A percentile compares a stretch with the other conserved stretches of the same genome.
These are phyloP conservation scores for Globisporangium spinosum DNA, from an alignment of 352 stramenopile genomes.

Conservation along the genomic window DNA sequence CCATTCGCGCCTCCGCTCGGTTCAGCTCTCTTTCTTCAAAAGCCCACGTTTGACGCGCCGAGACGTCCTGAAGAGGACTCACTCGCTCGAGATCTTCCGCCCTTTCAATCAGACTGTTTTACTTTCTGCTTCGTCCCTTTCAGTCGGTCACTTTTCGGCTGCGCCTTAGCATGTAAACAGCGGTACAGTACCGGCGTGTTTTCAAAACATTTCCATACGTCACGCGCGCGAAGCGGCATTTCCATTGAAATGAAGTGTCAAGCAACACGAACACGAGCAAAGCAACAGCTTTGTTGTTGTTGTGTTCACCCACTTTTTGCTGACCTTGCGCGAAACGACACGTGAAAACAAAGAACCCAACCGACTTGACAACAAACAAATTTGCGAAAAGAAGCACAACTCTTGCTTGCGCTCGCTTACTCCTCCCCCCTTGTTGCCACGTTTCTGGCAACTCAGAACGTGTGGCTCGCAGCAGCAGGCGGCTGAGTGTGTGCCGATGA, in stretches of 20 bases:
- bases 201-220: conserved; percentile 1
- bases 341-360: neutral
- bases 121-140: conserved; percentile 5
- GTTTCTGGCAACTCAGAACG: conserved; percentile 9
- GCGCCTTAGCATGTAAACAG: conserved; percentile 1
- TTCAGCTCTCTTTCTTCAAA: conserved; percentile 4
- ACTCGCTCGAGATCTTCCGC: conserved; percentile 2
- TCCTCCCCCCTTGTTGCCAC: conserved; percentile 5
- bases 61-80: neutral
- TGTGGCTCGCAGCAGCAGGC: conserved; percentile 3
- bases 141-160: neutral
- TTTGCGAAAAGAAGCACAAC: neutral
- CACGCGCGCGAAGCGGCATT: neutral
- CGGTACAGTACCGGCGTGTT: neutral
- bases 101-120: neutral
- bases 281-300: neutral
- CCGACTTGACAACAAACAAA: neutral
- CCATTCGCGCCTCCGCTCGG: neutral
- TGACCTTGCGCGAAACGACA: neutral
- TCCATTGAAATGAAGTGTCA: neutral
- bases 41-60: neutral
- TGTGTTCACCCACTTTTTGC: neutral
- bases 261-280: neutral
- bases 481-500: conserved; percentile 12
- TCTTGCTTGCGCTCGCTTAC: neutral